Evolutionary conservation across 352 stramenopile genomes (phyloP).

Genomic region (Pythium diclinum): DNA sequence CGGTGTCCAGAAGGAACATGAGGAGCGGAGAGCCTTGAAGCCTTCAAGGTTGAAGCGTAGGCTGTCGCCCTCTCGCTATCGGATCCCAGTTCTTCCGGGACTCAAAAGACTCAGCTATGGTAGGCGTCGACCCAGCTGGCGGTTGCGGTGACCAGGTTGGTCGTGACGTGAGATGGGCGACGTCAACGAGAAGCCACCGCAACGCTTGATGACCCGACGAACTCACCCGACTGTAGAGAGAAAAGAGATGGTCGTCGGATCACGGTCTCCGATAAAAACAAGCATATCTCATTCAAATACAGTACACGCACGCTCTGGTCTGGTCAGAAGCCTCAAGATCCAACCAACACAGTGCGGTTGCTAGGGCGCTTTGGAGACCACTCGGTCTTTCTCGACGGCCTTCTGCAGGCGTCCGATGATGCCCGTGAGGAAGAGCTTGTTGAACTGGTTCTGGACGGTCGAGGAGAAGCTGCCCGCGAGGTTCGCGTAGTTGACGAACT

Average conservation of each 20-base stretch:
- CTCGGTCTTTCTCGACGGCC: conserved; percentile 19
- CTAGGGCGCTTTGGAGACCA: not conserved
- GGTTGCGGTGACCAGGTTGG: not conserved
- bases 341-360: not conserved
- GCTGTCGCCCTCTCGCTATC: not conserved
- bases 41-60: too few relatives aligned
- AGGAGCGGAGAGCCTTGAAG: not conserved
- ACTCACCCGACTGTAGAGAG: not conserved
- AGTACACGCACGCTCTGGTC: not conserved
- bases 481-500: conserved; percentile 26
- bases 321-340: conserved; percentile 4
- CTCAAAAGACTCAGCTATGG: not conserved
- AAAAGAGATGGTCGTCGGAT: not conserved
- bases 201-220: conserved; percentile 2
- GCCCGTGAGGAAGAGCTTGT: conserved; percentile 21
- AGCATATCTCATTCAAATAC: not conserved
- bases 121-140: not conserved
- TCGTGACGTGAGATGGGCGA: not conserved
- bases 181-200: not conserved
- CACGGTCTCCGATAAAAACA: conserved; percentile 3
- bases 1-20: not conserved
- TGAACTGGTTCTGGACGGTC: conserved; percentile 25
- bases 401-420: conserved; percentile 24
- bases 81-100: not conserved
- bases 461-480: conserved; percentile 18